These are phyloP conservation scores for Capronia coronata DNA, from an alignment of 2,329 filamentous ascomycete species.

Conservation along the genomic window DNA sequence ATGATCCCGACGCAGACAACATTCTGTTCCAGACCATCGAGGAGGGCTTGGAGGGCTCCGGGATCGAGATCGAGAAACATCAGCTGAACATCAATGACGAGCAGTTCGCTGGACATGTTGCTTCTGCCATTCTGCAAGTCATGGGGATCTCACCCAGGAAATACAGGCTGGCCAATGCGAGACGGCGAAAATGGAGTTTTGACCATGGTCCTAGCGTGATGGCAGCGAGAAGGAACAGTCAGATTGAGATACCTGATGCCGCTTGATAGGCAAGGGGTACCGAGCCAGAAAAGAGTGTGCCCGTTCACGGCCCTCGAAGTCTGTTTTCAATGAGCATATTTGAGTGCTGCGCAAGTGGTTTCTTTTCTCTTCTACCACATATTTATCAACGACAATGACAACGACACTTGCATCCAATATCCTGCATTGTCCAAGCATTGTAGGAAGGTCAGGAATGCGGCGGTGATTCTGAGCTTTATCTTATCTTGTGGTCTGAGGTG, in stretches of 20 bases:
- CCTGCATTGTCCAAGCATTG: no score
- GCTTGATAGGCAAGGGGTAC: neutral
- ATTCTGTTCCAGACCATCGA: constrained; percentile 45
- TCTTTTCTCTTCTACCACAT: no score
- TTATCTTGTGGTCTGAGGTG: no score
- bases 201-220: constrained; percentile 25
- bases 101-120: constrained; percentile 39
- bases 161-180: constrained; percentile 24
- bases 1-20: constrained; percentile 44
- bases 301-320: no score
- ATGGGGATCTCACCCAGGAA: constrained; percentile 26
- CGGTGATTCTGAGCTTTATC: no score
- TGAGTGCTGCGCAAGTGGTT: no score
- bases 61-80: constrained; percentile 47
- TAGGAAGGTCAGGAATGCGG: no score
- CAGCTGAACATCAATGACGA: constrained; percentile 50
- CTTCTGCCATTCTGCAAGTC: constrained; percentile 23
- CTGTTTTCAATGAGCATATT: no score
- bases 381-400: no score
- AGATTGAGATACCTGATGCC: constrained; percentile 26
- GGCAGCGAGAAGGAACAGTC: constrained; percentile 19
- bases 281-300: no score
- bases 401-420: no score
- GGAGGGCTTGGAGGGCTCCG: constrained; percentile 44
- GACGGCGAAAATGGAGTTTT: constrained; percentile 27